These are phyloP conservation scores for Phylloporus arenicola DNA, from an alignment of 768 basidiomycete species.

Conservation along the genomic window DNA sequence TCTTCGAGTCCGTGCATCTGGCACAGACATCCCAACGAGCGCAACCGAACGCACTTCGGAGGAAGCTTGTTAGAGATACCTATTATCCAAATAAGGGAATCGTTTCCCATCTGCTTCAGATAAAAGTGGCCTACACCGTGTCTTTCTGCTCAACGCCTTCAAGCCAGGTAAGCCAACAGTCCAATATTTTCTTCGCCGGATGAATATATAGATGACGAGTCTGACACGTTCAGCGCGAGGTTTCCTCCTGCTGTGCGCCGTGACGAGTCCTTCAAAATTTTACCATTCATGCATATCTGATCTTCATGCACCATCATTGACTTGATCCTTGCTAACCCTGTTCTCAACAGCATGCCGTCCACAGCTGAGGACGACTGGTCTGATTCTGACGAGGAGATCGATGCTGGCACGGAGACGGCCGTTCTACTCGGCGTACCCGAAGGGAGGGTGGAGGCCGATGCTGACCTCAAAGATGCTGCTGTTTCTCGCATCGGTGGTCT, in stretches of 20 bases:
- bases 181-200: conserved; percentile 27
- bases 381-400: conserved; percentile 67
- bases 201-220: conserved; percentile 74
- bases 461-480: conserved; percentile 67
- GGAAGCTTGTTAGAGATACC: background rate
- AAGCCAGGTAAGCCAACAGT: conserved; percentile 17
- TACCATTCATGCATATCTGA: conserved; percentile 98
- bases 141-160: conserved; percentile 4
- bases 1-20: conserved; percentile 61
- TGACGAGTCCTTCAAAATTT: conserved; percentile 59
- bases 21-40: conserved; percentile 45
- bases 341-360: conserved; percentile 35
- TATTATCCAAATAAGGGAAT: conserved; percentile 14
- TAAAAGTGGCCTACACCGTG: conserved; percentile 14
- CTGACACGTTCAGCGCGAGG: conserved; percentile 57
- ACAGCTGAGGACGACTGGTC: conserved; percentile 63
- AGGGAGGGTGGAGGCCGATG: conserved; percentile 51
- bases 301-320: conserved; percentile 14
- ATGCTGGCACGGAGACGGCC: conserved; percentile 56
- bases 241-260: conserved; percentile 48
- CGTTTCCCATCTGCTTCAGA: conserved; percentile 15
- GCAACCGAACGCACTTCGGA: conserved; percentile 1
- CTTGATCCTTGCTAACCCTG: conserved; percentile 2
- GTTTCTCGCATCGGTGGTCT: conserved; percentile 87
- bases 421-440: conserved; percentile 81